phyloP scores from a whole-genome alignment of 176 grass and related monocot species.

The Hordeum marinum region DNA sequence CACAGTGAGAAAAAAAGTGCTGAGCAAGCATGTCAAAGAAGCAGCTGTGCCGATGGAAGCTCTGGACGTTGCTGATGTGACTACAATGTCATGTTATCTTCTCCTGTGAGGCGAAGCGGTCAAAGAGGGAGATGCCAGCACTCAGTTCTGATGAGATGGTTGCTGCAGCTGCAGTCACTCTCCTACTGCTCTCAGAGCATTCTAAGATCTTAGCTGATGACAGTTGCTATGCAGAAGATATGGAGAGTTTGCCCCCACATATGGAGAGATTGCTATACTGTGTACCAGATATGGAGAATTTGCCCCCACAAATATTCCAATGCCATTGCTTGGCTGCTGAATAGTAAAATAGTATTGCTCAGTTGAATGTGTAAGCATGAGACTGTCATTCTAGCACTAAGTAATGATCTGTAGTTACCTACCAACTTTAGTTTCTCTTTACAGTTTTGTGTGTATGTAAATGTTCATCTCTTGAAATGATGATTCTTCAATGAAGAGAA shows the following conservation, averaged over 20 bases:
- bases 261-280: neutral
- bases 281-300: neutral
- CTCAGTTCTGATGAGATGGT: no score
- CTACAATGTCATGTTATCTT: no score
- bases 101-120: no score
- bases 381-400: neutral
- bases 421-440: neutral
- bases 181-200: no score
- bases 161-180: no score
- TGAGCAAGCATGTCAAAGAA: no score
- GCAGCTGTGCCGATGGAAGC: no score
- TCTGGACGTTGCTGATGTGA: no score
- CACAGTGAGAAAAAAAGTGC: no score
- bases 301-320: neutral
- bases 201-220: no score
- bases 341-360: neutral
- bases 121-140: no score
- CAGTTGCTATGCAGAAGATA: no score
- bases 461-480: slow-evolving; percentile 4
- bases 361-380: neutral
- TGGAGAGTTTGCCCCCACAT: neutral
- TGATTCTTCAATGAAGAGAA: neutral
- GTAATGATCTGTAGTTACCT: neutral
- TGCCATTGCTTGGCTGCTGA: neutral
- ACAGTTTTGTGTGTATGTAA: neutral